A percentile compares a stretch with the other conserved stretches of the same genome.
These are phyloP conservation scores for Catharanthus roseus DNA, from an alignment of 257 asterid species.

Conservation along the genomic window DNA sequence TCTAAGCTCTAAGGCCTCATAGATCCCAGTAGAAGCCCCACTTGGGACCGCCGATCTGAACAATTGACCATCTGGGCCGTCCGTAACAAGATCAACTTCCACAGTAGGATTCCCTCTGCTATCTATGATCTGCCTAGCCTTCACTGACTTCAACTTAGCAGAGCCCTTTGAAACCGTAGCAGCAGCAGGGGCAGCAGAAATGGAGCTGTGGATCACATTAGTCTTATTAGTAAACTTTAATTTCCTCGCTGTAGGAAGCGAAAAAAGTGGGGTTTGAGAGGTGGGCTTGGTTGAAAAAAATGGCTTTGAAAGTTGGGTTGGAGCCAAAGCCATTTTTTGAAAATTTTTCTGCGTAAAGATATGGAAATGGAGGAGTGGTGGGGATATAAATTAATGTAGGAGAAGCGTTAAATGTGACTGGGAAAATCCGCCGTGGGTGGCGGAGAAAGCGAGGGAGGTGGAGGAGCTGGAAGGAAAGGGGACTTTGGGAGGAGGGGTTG, in stretches of 20 bases:
- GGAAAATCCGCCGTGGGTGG: constrained; percentile 52
- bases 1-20: constrained; percentile 93
- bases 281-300: constrained; percentile 54
- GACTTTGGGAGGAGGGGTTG: constrained; percentile 1
- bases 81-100: constrained; percentile 91
- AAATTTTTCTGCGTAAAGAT: neutral
- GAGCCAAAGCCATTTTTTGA: constrained; percentile 54
- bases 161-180: constrained; percentile 24
- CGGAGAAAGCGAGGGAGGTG: constrained; percentile 36
- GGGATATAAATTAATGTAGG: constrained; percentile 1
- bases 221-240: constrained; percentile 35
- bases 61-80: constrained; percentile 46
- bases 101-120: constrained; percentile 99
- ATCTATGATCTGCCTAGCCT: constrained; percentile 94
- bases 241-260: constrained; percentile 27
- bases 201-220: constrained; percentile 51
- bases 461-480: constrained; percentile 11
- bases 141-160: constrained; percentile 59
- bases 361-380: neutral
- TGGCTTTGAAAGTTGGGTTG: constrained; percentile 54
- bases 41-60: constrained; percentile 97
- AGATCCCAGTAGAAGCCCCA: constrained; percentile 98
- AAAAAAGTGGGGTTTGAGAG: constrained; percentile 33
- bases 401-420: constrained; percentile 23
- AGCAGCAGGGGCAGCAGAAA: constrained; percentile 31